Percentiles rank a stretch among this genome's conserved stretches.
Conservation (phyloP, 352 stramenopile species). For the Phytophthora cactorum region DNA sequence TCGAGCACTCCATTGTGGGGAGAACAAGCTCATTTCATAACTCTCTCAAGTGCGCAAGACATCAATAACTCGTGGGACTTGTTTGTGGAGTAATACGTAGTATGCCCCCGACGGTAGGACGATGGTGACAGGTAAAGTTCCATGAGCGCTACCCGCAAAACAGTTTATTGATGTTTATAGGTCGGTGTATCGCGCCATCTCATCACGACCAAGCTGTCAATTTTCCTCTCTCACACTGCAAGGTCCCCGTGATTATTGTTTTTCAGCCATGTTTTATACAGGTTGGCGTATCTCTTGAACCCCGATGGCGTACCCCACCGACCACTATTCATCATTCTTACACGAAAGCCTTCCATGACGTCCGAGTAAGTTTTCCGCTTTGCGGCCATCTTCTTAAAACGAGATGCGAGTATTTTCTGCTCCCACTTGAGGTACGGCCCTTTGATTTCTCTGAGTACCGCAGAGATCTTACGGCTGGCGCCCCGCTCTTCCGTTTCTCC, state of each 20-base stretch:
- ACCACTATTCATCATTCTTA: slow-evolving; percentile 1
- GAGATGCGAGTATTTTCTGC: neutral
- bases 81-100: too few species aligned
- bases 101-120: too few species aligned
- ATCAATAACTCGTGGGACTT: too few species aligned
- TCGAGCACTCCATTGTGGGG: too few species aligned
- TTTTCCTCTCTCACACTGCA: neutral
- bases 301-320: neutral
- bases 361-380: neutral
- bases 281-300: slow-evolving; percentile 5
- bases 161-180: neutral
- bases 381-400: neutral
- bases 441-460: neutral
- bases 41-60: too few species aligned
- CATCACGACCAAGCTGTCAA: neutral
- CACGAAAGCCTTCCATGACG: neutral
- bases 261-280: neutral
- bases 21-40: too few species aligned
- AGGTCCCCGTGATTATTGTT: neutral
- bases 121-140: too few species aligned
- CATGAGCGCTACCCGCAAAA: too few species aligned
- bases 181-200: neutral
- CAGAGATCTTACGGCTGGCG: neutral
- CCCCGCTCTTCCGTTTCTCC: neutral
- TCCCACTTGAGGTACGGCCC: slow-evolving; percentile 2